These are phyloP conservation scores for Closterium sp. DNA, from an alignment of 139 green algal genomes.

Conservation along the genomic window DNA sequence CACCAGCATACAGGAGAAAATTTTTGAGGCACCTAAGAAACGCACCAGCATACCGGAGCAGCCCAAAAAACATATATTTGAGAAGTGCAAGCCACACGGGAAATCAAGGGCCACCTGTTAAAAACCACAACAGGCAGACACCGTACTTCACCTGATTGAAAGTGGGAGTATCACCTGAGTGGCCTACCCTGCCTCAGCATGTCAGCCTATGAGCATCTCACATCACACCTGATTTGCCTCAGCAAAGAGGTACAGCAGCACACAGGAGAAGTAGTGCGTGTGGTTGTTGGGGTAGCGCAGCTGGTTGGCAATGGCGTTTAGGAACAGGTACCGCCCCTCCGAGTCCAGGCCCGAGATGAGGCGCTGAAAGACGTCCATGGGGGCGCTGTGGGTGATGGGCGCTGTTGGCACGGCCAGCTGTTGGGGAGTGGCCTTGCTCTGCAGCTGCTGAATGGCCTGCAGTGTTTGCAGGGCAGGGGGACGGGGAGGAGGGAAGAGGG, in stretches of 20 bases:
- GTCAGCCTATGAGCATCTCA: not conserved
- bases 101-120: too few species aligned
- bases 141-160: too few species aligned
- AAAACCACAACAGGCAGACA: too few species aligned
- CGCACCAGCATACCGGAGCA: too few species aligned
- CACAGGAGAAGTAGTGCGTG: conserved; percentile 98
- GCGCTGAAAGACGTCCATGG: conserved; percentile 77
- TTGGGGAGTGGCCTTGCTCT: conserved; percentile 48
- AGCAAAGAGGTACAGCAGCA: conserved; percentile 88
- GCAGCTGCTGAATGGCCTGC: conserved; percentile 55
- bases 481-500: too few species aligned
- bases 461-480: not conserved
- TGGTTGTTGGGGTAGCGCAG: conserved; percentile 97
- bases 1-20: too few species aligned
- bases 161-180: not conserved
- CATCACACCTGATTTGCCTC: not conserved
- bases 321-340: conserved; percentile 90
- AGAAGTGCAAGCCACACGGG: too few species aligned
- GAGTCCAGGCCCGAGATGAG: conserved; percentile 78
- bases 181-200: not conserved
- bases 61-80: too few species aligned
- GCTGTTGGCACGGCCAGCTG: conserved; percentile 37
- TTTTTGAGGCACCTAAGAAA: too few species aligned
- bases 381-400: conserved; percentile 54
- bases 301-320: conserved; percentile 98